phyloP scores from a whole-genome alignment of 208 protist genomes.

The Crithidia sp. region DNA sequence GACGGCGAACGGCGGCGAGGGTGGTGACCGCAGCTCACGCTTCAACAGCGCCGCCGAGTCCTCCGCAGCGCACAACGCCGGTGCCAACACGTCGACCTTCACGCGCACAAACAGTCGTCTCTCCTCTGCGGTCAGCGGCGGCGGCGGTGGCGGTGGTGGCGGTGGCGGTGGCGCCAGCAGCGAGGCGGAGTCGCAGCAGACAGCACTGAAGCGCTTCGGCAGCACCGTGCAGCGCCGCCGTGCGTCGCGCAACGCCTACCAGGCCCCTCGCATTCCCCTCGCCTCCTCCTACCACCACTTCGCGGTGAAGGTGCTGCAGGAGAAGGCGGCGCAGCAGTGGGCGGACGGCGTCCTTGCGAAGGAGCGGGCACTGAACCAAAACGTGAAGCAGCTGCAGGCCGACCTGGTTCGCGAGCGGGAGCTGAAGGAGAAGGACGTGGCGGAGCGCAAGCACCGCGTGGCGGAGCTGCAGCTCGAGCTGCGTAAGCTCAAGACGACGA shows the following conservation, averaged over 20 bases:
- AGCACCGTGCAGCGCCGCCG: conserved; percentile 67
- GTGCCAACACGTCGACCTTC: conserved; percentile 12
- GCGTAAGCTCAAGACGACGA: conserved; percentile 59
- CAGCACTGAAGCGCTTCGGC: conserved; percentile 62
- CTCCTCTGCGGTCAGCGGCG: conserved; percentile 9
- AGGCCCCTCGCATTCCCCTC: conserved; percentile 69
- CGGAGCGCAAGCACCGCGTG: conserved; percentile 67
- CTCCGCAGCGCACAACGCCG: conserved; percentile 3
- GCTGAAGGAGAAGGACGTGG: conserved; percentile 82
- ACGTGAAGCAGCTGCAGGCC: conserved; percentile 92
- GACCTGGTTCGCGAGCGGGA: conserved; percentile 79
- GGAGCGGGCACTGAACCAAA: conserved; percentile 91
- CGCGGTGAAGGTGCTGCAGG: conserved; percentile 82
- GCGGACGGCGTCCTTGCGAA: conserved; percentile 86
- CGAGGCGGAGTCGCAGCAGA: conserved; percentile 28
- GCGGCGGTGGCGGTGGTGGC: not conserved
- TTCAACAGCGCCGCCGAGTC: conserved; percentile 9
- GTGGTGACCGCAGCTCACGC: not conserved
- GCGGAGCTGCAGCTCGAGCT: conserved; percentile 66
- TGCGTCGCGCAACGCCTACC: conserved; percentile 20
- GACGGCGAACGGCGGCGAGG: conserved; percentile 1
- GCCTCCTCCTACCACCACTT: conserved; percentile 75
- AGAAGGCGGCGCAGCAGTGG: conserved; percentile 88
- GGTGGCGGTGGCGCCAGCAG: conserved; percentile 4
- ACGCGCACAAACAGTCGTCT: conserved; percentile 25